Conservation (phyloP, 768 basidiomycete genomes). For the Leccinum sublutescens region DNA sequence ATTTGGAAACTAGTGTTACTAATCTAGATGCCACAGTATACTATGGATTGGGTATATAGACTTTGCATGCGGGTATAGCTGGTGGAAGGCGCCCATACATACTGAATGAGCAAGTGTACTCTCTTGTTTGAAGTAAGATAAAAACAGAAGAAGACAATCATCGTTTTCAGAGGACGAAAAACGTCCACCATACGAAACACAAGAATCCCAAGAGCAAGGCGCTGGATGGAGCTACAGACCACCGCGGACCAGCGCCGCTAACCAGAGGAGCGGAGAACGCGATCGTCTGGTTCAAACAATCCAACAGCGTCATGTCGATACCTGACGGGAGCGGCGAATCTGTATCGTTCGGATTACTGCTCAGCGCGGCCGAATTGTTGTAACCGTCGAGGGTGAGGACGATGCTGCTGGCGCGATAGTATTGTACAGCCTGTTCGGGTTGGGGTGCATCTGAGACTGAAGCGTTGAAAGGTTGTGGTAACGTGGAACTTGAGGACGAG, state of each 20-base stretch:
- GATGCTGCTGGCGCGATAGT: conserved; percentile 66
- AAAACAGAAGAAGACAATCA: not conserved
- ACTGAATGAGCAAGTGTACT: not conserved
- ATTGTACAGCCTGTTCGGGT: conserved; percentile 61
- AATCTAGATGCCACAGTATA: not conserved
- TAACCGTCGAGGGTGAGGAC: conserved; percentile 63
- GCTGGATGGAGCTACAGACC: conserved; percentile 4
- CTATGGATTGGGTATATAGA: not conserved
- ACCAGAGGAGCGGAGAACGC: conserved; percentile 57
- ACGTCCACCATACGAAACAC: conserved; percentile 19
- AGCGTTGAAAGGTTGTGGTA: conserved; percentile 33
- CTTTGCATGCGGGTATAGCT: not conserved
- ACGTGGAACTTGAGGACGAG: conserved; percentile 32
- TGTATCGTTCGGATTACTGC: conserved; percentile 37
- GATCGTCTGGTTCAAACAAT: conserved; percentile 64
- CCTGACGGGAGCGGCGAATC: conserved; percentile 51
- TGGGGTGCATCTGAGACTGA: conserved; percentile 28
- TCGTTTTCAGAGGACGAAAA: not conserved
- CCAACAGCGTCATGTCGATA: conserved; percentile 48
- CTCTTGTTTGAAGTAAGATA: not conserved
- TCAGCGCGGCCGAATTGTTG: conserved; percentile 56
- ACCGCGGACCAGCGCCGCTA: conserved; percentile 31
- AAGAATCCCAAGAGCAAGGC: conserved; percentile 12
- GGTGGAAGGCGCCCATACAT: not conserved
- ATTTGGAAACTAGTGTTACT: not conserved